phyloP scores from a whole-genome alignment of 2,329 filamentous ascomycete genomes.

The Coleophoma cylindrospora region DNA sequence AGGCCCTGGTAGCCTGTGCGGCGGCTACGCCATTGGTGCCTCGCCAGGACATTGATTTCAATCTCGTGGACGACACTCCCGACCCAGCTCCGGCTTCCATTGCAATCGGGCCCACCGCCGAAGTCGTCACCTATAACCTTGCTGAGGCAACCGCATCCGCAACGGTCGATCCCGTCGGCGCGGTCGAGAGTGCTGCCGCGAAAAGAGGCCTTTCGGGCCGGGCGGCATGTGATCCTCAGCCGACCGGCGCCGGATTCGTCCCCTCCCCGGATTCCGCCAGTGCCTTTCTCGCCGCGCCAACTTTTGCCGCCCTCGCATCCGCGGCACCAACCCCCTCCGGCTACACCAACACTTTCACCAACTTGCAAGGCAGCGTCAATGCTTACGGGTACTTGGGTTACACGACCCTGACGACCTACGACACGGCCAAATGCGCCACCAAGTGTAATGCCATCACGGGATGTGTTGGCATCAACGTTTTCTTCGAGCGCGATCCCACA shows the following conservation, averaged over 20 bases:
- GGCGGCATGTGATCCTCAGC: background rate
- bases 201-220: background rate
- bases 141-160: background rate
- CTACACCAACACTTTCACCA: slow-evolving; percentile 22
- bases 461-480: background rate
- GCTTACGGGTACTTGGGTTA: slow-evolving; percentile 15
- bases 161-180: background rate
- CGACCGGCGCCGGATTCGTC: background rate
- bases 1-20: background rate
- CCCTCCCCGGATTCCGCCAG: background rate
- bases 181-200: background rate
- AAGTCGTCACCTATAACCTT: background rate
- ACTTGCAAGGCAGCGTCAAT: slow-evolving; percentile 19
- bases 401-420: slow-evolving; percentile 4
- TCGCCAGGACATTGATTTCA: background rate
- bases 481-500: background rate
- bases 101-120: background rate
- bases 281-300: background rate
- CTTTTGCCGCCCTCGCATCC: background rate
- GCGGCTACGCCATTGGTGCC: background rate
- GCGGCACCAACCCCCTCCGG: slow-evolving; percentile 4
- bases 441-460: background rate
- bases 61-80: background rate
- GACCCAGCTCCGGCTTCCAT: background rate
- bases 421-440: background rate